Evolutionary conservation across 768 basidiomycete species (phyloP), one percentile per base, ranked within the genome.

Genomic region (Lanmaoa pseudosensibilis): DNA sequence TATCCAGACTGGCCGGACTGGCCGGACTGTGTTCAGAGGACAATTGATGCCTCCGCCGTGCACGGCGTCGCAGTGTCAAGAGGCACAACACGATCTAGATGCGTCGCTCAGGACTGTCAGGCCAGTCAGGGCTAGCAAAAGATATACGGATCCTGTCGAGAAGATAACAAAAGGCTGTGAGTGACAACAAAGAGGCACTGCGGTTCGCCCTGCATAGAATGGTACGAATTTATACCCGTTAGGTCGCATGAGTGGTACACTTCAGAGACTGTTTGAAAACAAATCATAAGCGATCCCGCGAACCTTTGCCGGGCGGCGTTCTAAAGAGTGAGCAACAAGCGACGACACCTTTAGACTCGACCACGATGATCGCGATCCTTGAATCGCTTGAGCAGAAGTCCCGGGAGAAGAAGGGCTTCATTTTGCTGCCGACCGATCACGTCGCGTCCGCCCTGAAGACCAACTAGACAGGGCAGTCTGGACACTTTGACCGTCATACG

Each of bases 231-330:
- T 44, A 48, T 52, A 51, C 43, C 27, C 44, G 33, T 32, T 33
- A n/a, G 50, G 27, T 21, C 25, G 21, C 36, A 23, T 19, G 21
- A 34, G 15, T 21, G 21, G 32, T 50, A 30, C 25, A 11, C 38
- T 39, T 18, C 13, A 58, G 41, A 43, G 18, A 19, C 6, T 27
- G 40, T 44, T 36, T 37, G 53, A 46, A 60, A 52, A 39, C 23
- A 6, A 4, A 46, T 0, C 23, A 32, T 61, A 68, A 69, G 68
- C 68, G 68, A 66, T 69, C 68, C 68, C 68, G 68, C 68, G 68
- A 69, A 61, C 60, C 51, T 68, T 69, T 65, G 54, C 64, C 69
- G 64, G 58, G 54, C 68, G 65, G 65, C 44, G 46, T 63, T 62
- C 55, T 38, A 55, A 58, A 53, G 57, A 6, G 58, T 39, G 53